Conservation (phyloP, 2,329 filamentous ascomycete species). For the Fusarium devonianum region DNA sequence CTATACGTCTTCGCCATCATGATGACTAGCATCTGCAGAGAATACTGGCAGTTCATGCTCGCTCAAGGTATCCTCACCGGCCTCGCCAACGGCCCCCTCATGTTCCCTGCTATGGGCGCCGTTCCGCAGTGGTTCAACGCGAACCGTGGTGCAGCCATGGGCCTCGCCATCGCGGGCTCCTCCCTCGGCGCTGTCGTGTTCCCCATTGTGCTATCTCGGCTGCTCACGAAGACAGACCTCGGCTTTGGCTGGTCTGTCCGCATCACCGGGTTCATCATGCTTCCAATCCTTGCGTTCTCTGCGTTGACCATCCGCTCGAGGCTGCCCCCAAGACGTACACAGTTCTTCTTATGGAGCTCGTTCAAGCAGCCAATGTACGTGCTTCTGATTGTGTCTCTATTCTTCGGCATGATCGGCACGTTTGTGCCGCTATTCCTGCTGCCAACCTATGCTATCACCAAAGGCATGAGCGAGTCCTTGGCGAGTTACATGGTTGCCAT, state of each 20-base stretch:
- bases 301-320: constrained; percentile 44
- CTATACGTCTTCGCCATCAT: constrained; percentile 27
- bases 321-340: constrained; percentile 44
- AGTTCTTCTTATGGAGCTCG: constrained; percentile 52
- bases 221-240: constrained; percentile 53
- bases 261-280: constrained; percentile 58
- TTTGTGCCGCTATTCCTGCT: constrained; percentile 41
- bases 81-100: constrained; percentile 49
- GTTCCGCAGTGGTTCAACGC: constrained; percentile 55
- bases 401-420: constrained; percentile 47
- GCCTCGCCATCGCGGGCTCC: constrained; percentile 54
- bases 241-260: constrained; percentile 61
- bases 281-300: constrained; percentile 52
- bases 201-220: constrained; percentile 54
- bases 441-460: constrained; percentile 63
- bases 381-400: constrained; percentile 40
- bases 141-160: constrained; percentile 53
- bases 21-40: constrained; percentile 43
- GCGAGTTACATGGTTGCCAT: constrained; percentile 73
- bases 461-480: constrained; percentile 60
- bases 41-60: constrained; percentile 61
- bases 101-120: constrained; percentile 54
- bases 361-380: constrained; percentile 35
- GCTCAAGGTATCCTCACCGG: constrained; percentile 57
- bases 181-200: constrained; percentile 61